Evolutionary conservation across 805 yeast genomes (phyloP).

Genomic region (Pichia cabralensis): DNA sequence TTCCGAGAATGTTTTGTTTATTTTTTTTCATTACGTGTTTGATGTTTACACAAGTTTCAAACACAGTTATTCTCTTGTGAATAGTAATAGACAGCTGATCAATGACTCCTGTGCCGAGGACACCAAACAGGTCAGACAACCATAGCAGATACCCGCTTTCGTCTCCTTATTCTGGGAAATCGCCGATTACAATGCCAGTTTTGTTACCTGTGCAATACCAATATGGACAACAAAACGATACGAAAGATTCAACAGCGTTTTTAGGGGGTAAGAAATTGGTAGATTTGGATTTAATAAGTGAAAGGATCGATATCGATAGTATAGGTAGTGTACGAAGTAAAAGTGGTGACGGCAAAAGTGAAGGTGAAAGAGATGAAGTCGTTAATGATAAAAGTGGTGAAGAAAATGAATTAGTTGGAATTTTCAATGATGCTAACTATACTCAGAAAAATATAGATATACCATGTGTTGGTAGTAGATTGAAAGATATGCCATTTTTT

Average conservation of each 20-base stretch:
- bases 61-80: too few species aligned
- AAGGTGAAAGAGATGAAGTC: too few species aligned
- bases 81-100: too few species aligned
- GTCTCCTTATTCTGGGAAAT: conserved; percentile 10
- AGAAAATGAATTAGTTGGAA: conserved; percentile 4
- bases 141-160: conserved; percentile 4
- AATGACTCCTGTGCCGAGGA: too few species aligned
- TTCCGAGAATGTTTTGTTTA: too few species aligned
- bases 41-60: neutral
- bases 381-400: neutral
- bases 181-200: conserved; percentile 9
- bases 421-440: too few species aligned
- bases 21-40: too few species aligned
- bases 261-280: too few species aligned
- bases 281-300: too few species aligned
- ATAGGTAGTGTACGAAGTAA: neutral
- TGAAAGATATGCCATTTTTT: conserved; percentile 17
- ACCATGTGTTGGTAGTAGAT: conserved; percentile 6
- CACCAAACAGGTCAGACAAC: conserved; percentile 1
- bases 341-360: neutral
- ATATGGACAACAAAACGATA: neutral
- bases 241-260: too few species aligned
- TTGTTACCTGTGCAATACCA: conserved; percentile 2
- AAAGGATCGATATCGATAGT: too few species aligned
- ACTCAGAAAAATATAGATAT: neutral